phyloP scores from a whole-genome alignment of 2,329 filamentous ascomycete genomes.

The Talaromyces islandicus region DNA sequence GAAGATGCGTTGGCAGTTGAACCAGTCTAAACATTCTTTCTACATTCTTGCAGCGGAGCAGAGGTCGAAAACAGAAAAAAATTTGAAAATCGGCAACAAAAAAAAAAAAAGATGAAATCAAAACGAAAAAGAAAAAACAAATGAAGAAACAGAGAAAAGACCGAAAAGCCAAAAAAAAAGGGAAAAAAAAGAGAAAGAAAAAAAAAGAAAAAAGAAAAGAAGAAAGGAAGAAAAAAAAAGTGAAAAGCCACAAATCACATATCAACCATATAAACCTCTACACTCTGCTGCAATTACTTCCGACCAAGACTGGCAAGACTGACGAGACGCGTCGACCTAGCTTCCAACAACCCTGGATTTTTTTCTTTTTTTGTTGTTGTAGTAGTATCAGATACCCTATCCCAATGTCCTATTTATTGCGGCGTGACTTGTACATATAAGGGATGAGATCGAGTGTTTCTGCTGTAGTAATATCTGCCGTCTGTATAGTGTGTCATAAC shows the following conservation, averaged over 20 bases:
- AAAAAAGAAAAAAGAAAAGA: neutral
- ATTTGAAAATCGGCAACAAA: conserved; percentile 1
- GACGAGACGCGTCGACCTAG: neutral
- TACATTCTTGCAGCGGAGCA: neutral
- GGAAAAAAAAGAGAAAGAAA: neutral
- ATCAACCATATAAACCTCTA: neutral
- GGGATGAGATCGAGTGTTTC: neutral
- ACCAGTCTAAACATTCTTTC: neutral
- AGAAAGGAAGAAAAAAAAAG: neutral
- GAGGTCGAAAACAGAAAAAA: neutral
- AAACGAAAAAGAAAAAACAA: neutral
- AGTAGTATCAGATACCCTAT: conserved; percentile 6
- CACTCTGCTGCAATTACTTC: neutral
- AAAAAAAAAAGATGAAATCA: neutral
- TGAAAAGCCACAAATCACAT: neutral
- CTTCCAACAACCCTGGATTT: neutral
- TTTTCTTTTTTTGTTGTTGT: no score
- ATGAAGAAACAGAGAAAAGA: neutral
- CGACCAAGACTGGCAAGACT: neutral
- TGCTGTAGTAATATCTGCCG: neutral
- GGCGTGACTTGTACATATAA: neutral
- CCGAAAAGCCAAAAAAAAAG: neutral
- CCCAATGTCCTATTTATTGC: neutral
- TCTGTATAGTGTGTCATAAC: neutral
- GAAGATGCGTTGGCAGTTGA: neutral